Evolutionary conservation across 306 rosid species (phyloP).

Genomic region (peach (Prunus persica)): Prunus_persica_NCBIv2 NC_034015.1:9773001-9773500

Average conservation of each 20-base stretch:
- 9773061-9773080: conserved; percentile 64
- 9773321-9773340: conserved; percentile 93
- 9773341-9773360: conserved; percentile 69
- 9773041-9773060: conserved; percentile 99
- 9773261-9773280: conserved; percentile 97
- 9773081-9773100: background rate
- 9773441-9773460: conserved; percentile 97
- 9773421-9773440: conserved; percentile 62
- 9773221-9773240: conserved; percentile 48
- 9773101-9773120: background rate
- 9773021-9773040: conserved; percentile 99
- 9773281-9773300: conserved; percentile 99
- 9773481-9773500: conserved; percentile 8
- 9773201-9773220: background rate
- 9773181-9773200: no score
- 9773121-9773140: background rate
- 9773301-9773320: conserved; percentile 94
- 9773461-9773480: background rate
- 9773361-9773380: conserved; percentile 57
- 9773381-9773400: conserved; percentile 46
- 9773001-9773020: conserved; percentile 99
- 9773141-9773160: background rate
- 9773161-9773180: background rate
- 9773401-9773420: conserved; percentile 29
- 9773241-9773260: conserved; percentile 97